phyloP scores from a whole-genome alignment of 345 rosid genomes.

The Ceriops zippeliana region DNA sequence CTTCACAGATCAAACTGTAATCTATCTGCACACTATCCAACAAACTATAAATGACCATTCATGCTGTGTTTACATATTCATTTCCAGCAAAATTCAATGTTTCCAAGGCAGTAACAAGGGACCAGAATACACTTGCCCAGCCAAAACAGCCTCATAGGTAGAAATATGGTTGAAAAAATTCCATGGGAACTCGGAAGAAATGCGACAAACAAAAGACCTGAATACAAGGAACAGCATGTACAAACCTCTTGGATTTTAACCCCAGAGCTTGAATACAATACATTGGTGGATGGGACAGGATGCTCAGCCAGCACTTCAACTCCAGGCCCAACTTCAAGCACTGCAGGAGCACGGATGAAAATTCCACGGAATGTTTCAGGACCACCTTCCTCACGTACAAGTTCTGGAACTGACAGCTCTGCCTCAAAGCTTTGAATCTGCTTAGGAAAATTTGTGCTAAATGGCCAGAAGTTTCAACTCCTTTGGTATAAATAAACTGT shows the following conservation, averaged over 20 bases:
- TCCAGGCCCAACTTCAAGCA: constrained; percentile 72
- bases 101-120: too few species aligned
- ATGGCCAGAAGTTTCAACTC: not conserved
- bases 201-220: not conserved
- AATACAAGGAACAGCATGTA: not conserved
- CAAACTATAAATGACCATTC: too few species aligned
- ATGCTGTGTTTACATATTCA: too few species aligned
- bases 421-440: constrained; percentile 97
- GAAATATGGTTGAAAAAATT: not conserved
- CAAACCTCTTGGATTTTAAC: constrained; percentile 81
- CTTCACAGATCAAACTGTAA: too few species aligned
- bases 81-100: too few species aligned
- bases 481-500: not conserved
- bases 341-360: constrained; percentile 95
- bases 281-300: constrained; percentile 60
- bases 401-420: constrained; percentile 64
- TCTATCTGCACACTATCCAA: too few species aligned
- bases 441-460: not conserved
- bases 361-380: constrained; percentile 81
- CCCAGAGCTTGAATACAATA: constrained; percentile 66
- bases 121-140: not conserved
- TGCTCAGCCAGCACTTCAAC: constrained; percentile 85
- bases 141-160: not conserved
- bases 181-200: not conserved
- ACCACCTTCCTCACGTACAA: constrained; percentile 81